Base-by-base conservation (phyloP, 768 basidiomycete species). In the Thelephora ganbajun region DNA sequence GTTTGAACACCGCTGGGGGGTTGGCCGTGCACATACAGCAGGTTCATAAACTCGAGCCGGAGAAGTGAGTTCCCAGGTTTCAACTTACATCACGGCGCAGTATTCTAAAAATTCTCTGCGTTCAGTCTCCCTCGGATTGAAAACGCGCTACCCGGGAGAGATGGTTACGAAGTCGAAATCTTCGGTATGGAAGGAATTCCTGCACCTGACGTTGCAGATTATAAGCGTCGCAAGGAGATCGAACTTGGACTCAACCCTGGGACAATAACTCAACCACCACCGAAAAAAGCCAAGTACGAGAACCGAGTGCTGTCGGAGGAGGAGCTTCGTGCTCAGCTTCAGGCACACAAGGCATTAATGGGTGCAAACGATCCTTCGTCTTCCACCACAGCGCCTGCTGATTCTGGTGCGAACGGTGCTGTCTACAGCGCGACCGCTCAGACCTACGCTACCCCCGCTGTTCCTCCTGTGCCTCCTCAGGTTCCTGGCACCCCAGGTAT, bases 131-230 rank as follows among this genome's bases (percentile, higher is more conserved):
- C 76, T n/a, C 87, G 94, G 16, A 91, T 99, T 20, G 93, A 96
- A 48, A 98, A 97, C 61, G 93, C 94, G 0, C 70, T 99, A 2
- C 91, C 94, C 7, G 94, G 93, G 23, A 80, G 96, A 33, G 94
- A 97, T 65, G 91, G 93, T 1, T 97, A 97, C 56, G 94, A 98
- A 61, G 84, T 99, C 34, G 96, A 99, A 66, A 98, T 99, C 43
- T 98, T 98, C 54, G 96, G 96, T 19, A 98, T 99, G 96, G 94
- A 96, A 61, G 96, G 94, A 47, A 91, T 97, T 44, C 92, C 92
- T 6, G 83, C 83, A 3, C 87, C 90, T 33, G 93, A 94, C 63
- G 76, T 94, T 16, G 91, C 88, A 11, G 94, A 93, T 63, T 98
- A 93, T 73, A 94, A 89, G 60, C 83, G 90, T 46, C 81, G 88